Evolutionary conservation across 345 rosid genomes (phyloP).

Genomic region (Syzygium oleosum): DNA sequence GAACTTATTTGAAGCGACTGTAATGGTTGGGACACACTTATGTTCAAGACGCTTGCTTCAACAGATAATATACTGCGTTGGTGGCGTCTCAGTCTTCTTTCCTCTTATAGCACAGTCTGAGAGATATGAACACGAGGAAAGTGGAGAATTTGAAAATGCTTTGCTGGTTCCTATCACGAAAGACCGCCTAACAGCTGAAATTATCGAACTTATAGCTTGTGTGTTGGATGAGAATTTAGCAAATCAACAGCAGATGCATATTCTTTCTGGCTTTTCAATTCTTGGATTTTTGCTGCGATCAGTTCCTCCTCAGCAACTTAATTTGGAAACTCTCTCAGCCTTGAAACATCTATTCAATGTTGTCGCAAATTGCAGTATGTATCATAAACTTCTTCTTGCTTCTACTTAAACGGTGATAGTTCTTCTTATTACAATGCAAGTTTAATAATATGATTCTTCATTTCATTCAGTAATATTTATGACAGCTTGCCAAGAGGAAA

Average conservation of each 20-base stretch:
- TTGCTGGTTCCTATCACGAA: conserved; percentile 49
- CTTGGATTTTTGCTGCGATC: conserved; percentile 90
- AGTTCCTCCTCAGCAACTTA: conserved; percentile 79
- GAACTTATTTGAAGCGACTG: conserved; percentile 71
- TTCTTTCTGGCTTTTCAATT: conserved; percentile 81
- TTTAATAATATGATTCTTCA: neutral
- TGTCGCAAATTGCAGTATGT: conserved; percentile 66
- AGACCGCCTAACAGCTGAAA: conserved; percentile 90
- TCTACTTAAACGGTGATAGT: neutral
- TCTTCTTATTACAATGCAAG: neutral
- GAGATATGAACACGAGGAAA: conserved; percentile 59
- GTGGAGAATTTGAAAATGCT: conserved; percentile 31
- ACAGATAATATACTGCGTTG: conserved; percentile 90
- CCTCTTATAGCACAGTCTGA: conserved; percentile 85
- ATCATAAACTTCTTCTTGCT: conserved; percentile 6
- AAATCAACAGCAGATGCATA: conserved; percentile 93
- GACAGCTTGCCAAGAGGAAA: neutral
- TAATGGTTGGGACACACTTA: conserved; percentile 72
- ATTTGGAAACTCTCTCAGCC: conserved; percentile 85
- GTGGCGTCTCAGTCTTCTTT: conserved; percentile 94
- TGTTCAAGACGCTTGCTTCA: conserved; percentile 90
- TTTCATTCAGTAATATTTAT: neutral
- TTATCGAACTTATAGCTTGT: conserved; percentile 87
- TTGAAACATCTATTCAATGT: conserved; percentile 78
- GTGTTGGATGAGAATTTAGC: conserved; percentile 86